Conservation (phyloP, 202 grass and related monocot genomes). For the Sporobolus alterniflorus region DNA sequence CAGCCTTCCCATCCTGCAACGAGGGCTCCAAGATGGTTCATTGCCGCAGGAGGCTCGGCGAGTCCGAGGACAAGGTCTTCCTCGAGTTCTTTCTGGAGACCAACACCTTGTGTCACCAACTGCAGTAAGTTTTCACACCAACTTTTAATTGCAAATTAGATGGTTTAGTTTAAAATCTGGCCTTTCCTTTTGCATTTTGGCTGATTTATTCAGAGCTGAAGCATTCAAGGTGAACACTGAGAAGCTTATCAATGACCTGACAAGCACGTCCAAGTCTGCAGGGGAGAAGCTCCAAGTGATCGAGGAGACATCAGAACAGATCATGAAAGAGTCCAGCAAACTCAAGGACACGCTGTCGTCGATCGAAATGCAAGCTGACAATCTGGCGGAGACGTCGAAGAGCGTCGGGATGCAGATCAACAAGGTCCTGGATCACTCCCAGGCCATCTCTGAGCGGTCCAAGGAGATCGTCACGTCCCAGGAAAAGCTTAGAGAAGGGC, state of each 20-base stretch:
- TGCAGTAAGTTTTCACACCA: slow-evolving; percentile 50
- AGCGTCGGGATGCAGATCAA: slow-evolving; percentile 50
- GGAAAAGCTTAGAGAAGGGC: slow-evolving; percentile 50
- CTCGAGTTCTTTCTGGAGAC: slow-evolving; percentile 93
- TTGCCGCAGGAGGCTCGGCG: slow-evolving; percentile 65
- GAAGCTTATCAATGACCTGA: slow-evolving; percentile 73
- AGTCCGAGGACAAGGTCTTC: slow-evolving; percentile 69
- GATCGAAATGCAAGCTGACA: slow-evolving; percentile 46
- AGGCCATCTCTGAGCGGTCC: slow-evolving; percentile 49
- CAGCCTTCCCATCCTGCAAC: slow-evolving; percentile 53
- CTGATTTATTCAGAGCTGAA: slow-evolving; percentile 60
- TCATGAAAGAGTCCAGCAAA: slow-evolving; percentile 56
- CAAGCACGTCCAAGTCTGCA: slow-evolving; percentile 60
- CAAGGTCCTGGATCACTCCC: slow-evolving; percentile 54
- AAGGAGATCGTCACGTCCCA: slow-evolving; percentile 60
- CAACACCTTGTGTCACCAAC: slow-evolving; percentile 88
- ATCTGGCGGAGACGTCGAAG: slow-evolving; percentile 42
- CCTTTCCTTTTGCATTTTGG: not conserved
- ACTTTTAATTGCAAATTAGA: not conserved
- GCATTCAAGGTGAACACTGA: slow-evolving; percentile 83
- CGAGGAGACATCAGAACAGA: slow-evolving; percentile 54
- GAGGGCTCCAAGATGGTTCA: slow-evolving; percentile 50
- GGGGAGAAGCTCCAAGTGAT: slow-evolving; percentile 79
- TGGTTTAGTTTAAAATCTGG: not conserved
- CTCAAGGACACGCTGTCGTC: slow-evolving; percentile 57